phyloP scores from a whole-genome alignment of 208 protist species.

The Leishmania turanica region DNA sequence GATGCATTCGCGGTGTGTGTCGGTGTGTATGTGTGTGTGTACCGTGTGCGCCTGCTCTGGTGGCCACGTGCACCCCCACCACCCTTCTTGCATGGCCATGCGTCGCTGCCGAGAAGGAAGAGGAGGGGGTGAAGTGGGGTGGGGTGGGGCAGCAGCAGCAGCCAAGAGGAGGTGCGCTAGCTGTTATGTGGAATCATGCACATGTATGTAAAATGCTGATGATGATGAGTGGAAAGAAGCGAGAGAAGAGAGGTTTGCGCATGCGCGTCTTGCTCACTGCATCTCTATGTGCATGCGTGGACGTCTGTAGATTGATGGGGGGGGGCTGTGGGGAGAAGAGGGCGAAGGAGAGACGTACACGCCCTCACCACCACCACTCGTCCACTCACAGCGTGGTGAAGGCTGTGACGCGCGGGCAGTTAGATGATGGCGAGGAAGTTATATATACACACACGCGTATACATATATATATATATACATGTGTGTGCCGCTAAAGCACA shows the following conservation, averaged over 20 bases:
- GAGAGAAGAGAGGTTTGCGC: not conserved
- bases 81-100: not conserved
- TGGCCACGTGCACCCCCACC: not conserved
- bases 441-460: not conserved
- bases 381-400: not conserved
- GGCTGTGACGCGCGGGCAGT: not conserved
- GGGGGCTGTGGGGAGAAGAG: not conserved
- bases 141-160: not conserved
- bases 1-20: too few relatives aligned
- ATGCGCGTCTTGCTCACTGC: not conserved
- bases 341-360: not conserved
- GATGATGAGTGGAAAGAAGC: not conserved
- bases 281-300: not conserved
- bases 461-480: not conserved
- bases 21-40: not conserved
- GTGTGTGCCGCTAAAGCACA: not conserved
- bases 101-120: not conserved
- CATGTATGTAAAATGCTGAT: not conserved
- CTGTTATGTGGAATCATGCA: not conserved
- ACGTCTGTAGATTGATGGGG: not conserved
- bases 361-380: not conserved
- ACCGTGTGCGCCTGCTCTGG: not conserved
- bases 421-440: constrained; percentile 2
- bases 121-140: not conserved
- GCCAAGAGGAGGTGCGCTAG: not conserved